Percentiles rank a stretch among this genome's conserved stretches.
phyloP scores from a whole-genome alignment of 2,329 filamentous ascomycete species.

The Pyricularia sp. region DNA sequence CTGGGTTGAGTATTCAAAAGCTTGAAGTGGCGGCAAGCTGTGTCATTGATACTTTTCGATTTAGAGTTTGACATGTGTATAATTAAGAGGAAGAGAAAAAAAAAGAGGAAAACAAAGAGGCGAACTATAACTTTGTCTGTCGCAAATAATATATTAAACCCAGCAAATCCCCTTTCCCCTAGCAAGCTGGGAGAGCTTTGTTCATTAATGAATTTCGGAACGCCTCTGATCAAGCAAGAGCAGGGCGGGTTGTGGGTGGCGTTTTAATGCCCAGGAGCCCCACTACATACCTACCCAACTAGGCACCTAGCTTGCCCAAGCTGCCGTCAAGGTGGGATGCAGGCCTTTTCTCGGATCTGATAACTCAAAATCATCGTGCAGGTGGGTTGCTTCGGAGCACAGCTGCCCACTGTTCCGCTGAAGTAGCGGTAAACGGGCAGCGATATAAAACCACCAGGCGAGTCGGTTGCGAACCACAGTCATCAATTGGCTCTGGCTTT shows the following conservation, averaged over 20 bases:
- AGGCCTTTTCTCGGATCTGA: background rate
- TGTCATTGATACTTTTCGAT: too few species aligned
- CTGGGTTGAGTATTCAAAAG: background rate
- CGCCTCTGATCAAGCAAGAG: background rate
- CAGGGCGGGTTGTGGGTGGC: background rate
- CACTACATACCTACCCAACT: background rate
- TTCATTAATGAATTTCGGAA: background rate
- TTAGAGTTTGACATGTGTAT: too few species aligned
- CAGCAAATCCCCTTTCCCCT: too few species aligned
- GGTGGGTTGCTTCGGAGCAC: background rate
- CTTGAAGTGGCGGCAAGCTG: too few species aligned
- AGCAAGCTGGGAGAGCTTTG: too few species aligned
- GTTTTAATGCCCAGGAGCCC: background rate
- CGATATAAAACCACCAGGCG: background rate
- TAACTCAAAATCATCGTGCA: conserved; percentile 1
- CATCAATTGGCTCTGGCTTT: background rate
- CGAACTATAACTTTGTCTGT: too few species aligned
- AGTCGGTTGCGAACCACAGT: background rate
- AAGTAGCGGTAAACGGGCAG: conserved; percentile 1
- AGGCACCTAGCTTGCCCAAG: background rate
- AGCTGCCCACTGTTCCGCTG: background rate
- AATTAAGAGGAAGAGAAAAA: too few species aligned
- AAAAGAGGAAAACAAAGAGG: too few species aligned
- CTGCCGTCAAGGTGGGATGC: background rate
- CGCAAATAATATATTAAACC: too few species aligned